Evolutionary conservation across 2,329 filamentous ascomycete genomes (phyloP).

Genomic region (Pseudophaeomoniella oleicola): DNA sequence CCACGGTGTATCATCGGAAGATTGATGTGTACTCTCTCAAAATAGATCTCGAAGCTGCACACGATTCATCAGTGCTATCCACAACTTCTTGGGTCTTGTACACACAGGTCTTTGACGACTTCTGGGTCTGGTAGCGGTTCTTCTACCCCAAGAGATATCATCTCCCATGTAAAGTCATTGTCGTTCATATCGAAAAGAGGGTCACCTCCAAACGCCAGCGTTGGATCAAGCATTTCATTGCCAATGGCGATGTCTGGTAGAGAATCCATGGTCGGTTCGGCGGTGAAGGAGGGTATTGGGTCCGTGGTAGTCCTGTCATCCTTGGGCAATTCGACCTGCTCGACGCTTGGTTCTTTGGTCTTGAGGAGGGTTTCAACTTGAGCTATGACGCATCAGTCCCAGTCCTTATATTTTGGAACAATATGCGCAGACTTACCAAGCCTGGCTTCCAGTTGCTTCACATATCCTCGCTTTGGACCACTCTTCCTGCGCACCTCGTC

Average conservation of each 20-base stretch:
- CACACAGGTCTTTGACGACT: slow-evolving; percentile 70
- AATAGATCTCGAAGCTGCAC: slow-evolving; percentile 64
- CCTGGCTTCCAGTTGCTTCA: slow-evolving; percentile 84
- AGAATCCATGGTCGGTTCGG: neutral
- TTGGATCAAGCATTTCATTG: slow-evolving; percentile 10
- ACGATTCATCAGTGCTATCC: no score
- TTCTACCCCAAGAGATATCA: slow-evolving; percentile 68
- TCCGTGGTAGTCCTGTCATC: neutral
- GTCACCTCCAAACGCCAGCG: slow-evolving; percentile 12
- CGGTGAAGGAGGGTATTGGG: neutral
- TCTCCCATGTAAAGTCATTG: slow-evolving; percentile 60
- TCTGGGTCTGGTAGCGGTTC: slow-evolving; percentile 67
- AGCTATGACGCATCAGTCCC: slow-evolving; percentile 36
- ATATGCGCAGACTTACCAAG: slow-evolving; percentile 50
- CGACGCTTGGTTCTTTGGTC: slow-evolving; percentile 48
- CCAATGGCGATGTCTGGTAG: slow-evolving; percentile 13
- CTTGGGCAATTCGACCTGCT: neutral
- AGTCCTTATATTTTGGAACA: neutral
- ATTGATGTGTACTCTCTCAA: slow-evolving; percentile 77
- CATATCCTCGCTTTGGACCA: slow-evolving; percentile 85
- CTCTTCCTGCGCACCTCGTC: slow-evolving; percentile 90
- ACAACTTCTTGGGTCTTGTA: no score
- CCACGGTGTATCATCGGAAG: slow-evolving; percentile 80
- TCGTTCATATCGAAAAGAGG: neutral
- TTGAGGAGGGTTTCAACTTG: slow-evolving; percentile 88